phyloP scores from a whole-genome alignment of 345 rosid species.

The Aquilaria malaccensis region DNA sequence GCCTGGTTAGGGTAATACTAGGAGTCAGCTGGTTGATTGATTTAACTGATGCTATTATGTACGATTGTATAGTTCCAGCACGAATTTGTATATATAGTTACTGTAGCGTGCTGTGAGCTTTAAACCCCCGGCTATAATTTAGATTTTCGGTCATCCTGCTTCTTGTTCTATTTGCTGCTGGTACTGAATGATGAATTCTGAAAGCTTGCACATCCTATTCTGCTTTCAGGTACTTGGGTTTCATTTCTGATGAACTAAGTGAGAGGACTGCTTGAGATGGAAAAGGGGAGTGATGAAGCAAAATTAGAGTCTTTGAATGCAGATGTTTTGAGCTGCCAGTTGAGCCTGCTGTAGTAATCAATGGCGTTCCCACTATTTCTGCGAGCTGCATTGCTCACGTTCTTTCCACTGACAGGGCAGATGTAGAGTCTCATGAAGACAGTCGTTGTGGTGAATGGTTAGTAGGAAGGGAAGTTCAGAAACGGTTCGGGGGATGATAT shows the following conservation, averaged over 20 bases:
- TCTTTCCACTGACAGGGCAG: slow-evolving; percentile 10
- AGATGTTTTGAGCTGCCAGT: slow-evolving; percentile 46
- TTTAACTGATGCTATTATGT: too few species aligned
- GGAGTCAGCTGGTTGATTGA: too few species aligned
- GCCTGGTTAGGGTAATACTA: too few species aligned
- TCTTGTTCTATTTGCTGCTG: too few species aligned
- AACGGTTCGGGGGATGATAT: slow-evolving; percentile 41
- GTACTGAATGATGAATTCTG: too few species aligned
- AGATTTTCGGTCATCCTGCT: too few species aligned
- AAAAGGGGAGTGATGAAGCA: slow-evolving; percentile 13
- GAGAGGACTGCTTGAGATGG: slow-evolving; percentile 25
- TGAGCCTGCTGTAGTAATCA: slow-evolving; percentile 74
- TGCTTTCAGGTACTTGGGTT: too few species aligned
- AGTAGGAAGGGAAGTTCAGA: slow-evolving; percentile 70
- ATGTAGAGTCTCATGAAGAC: slow-evolving; percentile 20
- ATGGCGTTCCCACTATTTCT: slow-evolving; percentile 56
- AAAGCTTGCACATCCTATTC: too few species aligned
- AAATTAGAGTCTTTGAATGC: slow-evolving; percentile 24
- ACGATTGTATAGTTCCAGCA: too few species aligned
- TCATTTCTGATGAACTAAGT: not conserved
- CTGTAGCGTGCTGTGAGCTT: too few species aligned
- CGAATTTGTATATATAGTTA: too few species aligned
- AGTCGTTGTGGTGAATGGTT: slow-evolving; percentile 71
- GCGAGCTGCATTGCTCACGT: slow-evolving; percentile 12
- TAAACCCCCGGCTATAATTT: too few species aligned